Base-by-base conservation (phyloP, 106 monocot genomes). In the Gastrodia elata region DNA sequence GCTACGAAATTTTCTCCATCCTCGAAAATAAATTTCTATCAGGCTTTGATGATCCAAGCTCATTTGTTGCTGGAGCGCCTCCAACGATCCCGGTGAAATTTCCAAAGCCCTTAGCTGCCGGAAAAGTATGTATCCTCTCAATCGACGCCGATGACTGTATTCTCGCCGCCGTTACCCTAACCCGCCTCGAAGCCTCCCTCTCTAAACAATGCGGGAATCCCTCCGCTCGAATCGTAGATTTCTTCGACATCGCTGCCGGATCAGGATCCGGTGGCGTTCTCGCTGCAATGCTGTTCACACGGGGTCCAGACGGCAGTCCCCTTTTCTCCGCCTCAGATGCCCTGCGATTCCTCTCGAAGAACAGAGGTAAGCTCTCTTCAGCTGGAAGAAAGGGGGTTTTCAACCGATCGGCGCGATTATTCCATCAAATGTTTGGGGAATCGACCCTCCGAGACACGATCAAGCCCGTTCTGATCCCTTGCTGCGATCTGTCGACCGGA, bases 171-270 rank as follows among this genome's bases (percentile, higher is more conserved):
- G 81, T 77, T 0, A 75, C 88, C 38, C 79, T 91, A 20, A 75
- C 78, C 27, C 75, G 78, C 16, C 83, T 95, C 10, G 95, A 95
- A 48, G 64, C 82, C 61, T 77, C 80, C 27, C 89, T 95, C 48
- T 74, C 80, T n/a, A 58, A 64, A 35, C 76, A 56, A 35, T 82
- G 92, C 2, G 77, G 85, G 35, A 71, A 83, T 55, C 40, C 85
- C 3, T 37, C 70, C 26, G 91, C 82, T 14, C 22, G 77, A 24
- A 82, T 96, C 59, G 65, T 89, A 39, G 89, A 96, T 71, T 89
- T 89, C 85, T 96, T 96, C 84, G 95, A 96, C 77, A 75, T 89
- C 15, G 87, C 87, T 26, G 95, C 95, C 0, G 95, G 95, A 10
- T 91, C 91, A 15, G 95, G 95, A 70, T 71, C 80, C 52, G 95